Percentiles rank a stretch among this genome's conserved stretches.
These are phyloP conservation scores for Thalassiosira hispida DNA, from an alignment of 352 stramenopile species.

Conservation along the genomic window DNA sequence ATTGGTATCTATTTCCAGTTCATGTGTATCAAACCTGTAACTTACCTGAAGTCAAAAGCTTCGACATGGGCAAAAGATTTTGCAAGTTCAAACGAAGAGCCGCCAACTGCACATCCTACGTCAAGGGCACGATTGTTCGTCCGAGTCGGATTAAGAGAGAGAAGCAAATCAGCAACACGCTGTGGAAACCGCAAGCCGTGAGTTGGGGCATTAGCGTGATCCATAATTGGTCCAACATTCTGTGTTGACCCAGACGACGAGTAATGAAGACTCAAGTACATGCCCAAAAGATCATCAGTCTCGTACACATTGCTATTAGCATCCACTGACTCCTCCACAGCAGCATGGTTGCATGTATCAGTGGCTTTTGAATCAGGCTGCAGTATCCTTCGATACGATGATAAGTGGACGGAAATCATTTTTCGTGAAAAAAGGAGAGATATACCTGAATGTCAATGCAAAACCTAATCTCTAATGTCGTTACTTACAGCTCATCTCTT, in stretches of 20 bases:
- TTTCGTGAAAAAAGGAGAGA: no score
- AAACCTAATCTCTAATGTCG: background rate
- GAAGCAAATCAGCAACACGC: conserved; percentile 85
- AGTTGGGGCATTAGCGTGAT: conserved; percentile 68
- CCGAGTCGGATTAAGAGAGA: conserved; percentile 67
- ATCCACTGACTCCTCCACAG: background rate
- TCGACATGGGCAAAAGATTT: conserved; percentile 92
- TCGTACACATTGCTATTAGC: conserved; percentile 69
- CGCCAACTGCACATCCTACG: conserved; percentile 93
- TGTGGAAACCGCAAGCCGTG: conserved; percentile 90
- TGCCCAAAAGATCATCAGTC: conserved; percentile 64
- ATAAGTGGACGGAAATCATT: no score
- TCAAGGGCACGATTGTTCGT: conserved; percentile 90
- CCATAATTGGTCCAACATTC: conserved; percentile 61
- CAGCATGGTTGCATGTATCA: conserved; percentile 12
- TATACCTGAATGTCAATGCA: no score
- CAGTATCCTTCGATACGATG: no score
- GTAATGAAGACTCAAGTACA: conserved; percentile 80
- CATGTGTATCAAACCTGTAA: conserved; percentile 34
- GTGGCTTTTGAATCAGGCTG: no score
- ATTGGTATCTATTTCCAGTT: background rate
- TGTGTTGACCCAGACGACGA: conserved; percentile 57
- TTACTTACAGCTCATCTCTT: conserved; percentile 25
- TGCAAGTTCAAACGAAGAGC: conserved; percentile 92
- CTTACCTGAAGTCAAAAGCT: conserved; percentile 91